A percentile compares a stretch with the other conserved stretches of the same genome.
Conservation (phyloP, 2,329 filamentous ascomycete species). For the Tolypocladium cylindrosporum region DNA sequence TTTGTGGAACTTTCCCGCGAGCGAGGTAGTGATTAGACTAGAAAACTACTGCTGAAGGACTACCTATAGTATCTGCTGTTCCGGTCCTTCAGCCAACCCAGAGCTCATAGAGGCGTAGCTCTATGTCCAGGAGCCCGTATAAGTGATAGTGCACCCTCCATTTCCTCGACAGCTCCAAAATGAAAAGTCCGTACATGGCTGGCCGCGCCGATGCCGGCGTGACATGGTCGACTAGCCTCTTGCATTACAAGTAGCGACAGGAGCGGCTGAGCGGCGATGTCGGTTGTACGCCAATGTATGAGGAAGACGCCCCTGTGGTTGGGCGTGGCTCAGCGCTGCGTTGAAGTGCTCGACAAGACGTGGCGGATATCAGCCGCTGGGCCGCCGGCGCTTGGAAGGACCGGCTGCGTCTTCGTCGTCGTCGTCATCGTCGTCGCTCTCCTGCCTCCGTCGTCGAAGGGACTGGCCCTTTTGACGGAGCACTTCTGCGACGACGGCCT, state of each 20-base stretch:
- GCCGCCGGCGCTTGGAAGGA: not conserved
- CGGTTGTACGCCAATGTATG: not conserved
- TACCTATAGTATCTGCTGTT: not conserved
- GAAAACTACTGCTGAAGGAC: not conserved
- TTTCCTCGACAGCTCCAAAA: not conserved
- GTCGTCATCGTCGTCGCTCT: conserved; percentile 5
- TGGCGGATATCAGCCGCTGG: not conserved
- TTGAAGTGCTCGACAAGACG: not conserved
- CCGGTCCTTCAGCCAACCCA: not conserved
- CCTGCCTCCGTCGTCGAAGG: conserved; percentile 10
- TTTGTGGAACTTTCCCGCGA: not conserved
- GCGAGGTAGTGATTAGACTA: not conserved
- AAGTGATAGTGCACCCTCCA: not conserved
- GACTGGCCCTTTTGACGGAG: conserved; percentile 11
- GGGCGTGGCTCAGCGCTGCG: not conserved
- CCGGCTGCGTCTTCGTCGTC: conserved; percentile 6
- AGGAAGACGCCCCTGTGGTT: not conserved
- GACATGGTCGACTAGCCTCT: not conserved
- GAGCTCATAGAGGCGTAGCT: not conserved
- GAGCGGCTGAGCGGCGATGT: not conserved
- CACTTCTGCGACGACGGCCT: conserved; percentile 16
- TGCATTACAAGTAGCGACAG: not conserved
- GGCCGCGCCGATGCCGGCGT: not conserved
- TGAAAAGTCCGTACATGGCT: not conserved
- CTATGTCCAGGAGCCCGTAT: not conserved